Conservation (phyloP, 2,329 filamentous ascomycete species). For the Trichoderma guizhouense region DNA sequence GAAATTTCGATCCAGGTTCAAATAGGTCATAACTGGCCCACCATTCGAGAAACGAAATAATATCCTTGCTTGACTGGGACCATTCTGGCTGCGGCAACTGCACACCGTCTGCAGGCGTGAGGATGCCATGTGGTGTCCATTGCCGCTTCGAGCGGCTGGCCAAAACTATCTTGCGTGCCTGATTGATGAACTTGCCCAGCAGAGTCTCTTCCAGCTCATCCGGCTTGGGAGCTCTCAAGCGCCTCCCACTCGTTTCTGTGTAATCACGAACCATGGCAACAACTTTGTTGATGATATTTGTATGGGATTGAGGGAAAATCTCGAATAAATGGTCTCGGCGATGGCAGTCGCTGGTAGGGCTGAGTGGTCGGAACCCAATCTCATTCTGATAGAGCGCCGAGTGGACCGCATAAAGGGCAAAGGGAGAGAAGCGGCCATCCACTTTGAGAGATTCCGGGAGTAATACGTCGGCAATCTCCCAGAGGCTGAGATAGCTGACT, state of each 20-base stretch:
- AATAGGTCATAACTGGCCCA: conserved; percentile 62
- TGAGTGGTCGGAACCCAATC: conserved; percentile 54
- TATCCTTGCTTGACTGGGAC: conserved; percentile 38
- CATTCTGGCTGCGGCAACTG: conserved; percentile 27
- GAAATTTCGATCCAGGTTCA: conserved; percentile 47
- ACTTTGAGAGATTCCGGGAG: conserved; percentile 37
- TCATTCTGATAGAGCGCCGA: conserved; percentile 59
- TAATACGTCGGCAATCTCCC: conserved; percentile 48
- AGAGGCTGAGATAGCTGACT: conserved; percentile 47
- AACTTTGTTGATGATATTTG: conserved; percentile 31
- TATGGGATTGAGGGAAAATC: conserved; percentile 41
- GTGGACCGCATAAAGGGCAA: conserved; percentile 67
- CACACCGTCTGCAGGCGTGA: conserved; percentile 29
- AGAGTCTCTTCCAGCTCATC: conserved; percentile 22
- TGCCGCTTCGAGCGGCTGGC: conserved; percentile 47
- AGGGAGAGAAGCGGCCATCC: conserved; percentile 39
- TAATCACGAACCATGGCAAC: conserved; percentile 34
- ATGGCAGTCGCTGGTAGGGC: conserved; percentile 45
- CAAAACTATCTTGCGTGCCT: conserved; percentile 50
- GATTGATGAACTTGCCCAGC: conserved; percentile 46
- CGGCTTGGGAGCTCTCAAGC: conserved; percentile 18
- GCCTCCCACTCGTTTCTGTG: conserved; percentile 24
- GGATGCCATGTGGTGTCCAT: conserved; percentile 50
- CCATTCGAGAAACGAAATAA: conserved; percentile 66
- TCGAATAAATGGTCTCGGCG: conserved; percentile 58